These are phyloP conservation scores for Aspergillus sp. DNA, from an alignment of 2,329 filamentous ascomycete species.

Conservation along the genomic window DNA sequence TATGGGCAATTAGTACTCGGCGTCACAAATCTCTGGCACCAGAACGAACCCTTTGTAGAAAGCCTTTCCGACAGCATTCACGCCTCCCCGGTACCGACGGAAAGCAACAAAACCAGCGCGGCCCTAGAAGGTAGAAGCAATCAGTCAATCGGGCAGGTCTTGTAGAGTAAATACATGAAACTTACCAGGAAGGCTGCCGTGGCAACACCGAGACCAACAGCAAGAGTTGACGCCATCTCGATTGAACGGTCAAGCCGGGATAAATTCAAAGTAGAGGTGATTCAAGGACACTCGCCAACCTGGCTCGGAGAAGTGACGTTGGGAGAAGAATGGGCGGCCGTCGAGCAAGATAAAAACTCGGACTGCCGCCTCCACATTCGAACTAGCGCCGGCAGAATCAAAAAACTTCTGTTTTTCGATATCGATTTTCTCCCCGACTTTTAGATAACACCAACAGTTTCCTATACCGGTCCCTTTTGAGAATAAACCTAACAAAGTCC, in stretches of 20 bases:
- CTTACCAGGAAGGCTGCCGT: conserved; percentile 78
- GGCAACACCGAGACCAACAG: conserved; percentile 52
- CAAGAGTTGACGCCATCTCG: conserved; percentile 49
- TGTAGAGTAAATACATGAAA: conserved; percentile 19
- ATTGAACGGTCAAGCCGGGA: conserved; percentile 1
- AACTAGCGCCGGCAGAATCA: conserved; percentile 39
- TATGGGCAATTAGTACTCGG: conserved; percentile 25
- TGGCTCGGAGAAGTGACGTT: conserved; percentile 19
- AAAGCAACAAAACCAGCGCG: conserved; percentile 90
- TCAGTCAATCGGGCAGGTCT: conserved; percentile 8
- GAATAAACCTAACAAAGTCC: conserved; percentile 1
- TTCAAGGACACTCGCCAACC: conserved; percentile 16
- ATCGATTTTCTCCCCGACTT: conserved; percentile 23
- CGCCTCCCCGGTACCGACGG: conserved; percentile 70
- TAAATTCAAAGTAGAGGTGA: neutral
- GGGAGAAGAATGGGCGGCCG: conserved; percentile 20
- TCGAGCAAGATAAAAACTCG: conserved; percentile 43
- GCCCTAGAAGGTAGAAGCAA: conserved; percentile 61
- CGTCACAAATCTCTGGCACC: neutral
- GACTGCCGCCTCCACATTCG: conserved; percentile 35
- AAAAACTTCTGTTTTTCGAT: conserved; percentile 31
- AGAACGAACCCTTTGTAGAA: conserved; percentile 80
- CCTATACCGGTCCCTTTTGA: conserved; percentile 2
- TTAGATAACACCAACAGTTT: conserved; percentile 21
- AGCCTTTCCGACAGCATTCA: conserved; percentile 81